Conservation (phyloP, 495 filamentous ascomycete species). For the Chaetomium tenue region DNA sequence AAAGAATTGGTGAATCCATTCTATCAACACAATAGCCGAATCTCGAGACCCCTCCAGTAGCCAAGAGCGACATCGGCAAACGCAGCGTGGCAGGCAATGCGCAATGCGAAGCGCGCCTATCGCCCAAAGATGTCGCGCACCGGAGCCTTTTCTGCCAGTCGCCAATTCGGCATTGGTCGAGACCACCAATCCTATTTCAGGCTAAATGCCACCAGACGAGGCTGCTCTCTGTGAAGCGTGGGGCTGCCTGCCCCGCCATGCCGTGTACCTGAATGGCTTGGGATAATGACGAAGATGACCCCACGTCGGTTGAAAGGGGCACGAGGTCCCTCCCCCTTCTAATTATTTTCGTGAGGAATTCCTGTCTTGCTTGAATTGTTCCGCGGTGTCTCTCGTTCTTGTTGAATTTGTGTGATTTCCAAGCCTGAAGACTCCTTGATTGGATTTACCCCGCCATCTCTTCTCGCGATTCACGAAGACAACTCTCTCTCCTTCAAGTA, state of each 20-base stretch:
- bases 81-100: not conserved
- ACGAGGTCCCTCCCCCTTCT: not conserved
- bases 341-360: not conserved
- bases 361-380: not conserved
- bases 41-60: not conserved
- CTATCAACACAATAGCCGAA: not conserved
- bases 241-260: constrained; percentile 11
- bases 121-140: not conserved
- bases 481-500: not conserved
- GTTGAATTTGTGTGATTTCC: not conserved
- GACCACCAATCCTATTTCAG: constrained; percentile 22
- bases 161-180: constrained; percentile 26
- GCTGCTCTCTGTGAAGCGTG: constrained; percentile 23
- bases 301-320: constrained; percentile 12
- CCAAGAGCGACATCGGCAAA: constrained; percentile 12
- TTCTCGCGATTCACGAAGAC: not conserved
- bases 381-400: not conserved
- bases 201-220: constrained; percentile 33
- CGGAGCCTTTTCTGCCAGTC: constrained; percentile 3
- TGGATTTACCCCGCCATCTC: not conserved
- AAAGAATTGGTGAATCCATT: not conserved
- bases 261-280: constrained; percentile 14
- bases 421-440: not conserved
- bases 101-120: constrained; percentile 4
- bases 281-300: constrained; percentile 18